Conservation (phyloP, 192 early-diverging fungal genomes). For the Coemansia sp. region DNA sequence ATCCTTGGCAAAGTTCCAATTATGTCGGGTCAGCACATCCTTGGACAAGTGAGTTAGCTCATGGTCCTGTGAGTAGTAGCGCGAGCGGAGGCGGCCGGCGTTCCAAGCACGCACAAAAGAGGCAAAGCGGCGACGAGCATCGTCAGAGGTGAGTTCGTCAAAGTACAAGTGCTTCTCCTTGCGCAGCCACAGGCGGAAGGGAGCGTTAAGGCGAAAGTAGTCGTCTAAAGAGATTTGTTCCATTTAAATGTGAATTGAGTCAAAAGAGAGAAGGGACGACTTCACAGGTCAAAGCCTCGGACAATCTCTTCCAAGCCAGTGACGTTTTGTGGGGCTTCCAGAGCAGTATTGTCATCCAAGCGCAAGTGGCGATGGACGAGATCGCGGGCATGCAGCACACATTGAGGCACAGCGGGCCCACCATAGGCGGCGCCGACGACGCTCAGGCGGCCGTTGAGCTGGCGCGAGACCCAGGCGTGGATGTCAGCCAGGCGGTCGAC, state of each 20-base stretch:
- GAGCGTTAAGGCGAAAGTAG: slow-evolving; percentile 74
- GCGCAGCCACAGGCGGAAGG: slow-evolving; percentile 83
- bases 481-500: slow-evolving; percentile 63
- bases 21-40: slow-evolving; percentile 68
- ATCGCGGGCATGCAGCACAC: slow-evolving; percentile 67
- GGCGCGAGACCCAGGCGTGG: slow-evolving; percentile 57
- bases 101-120: slow-evolving; percentile 93
- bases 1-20: slow-evolving; percentile 67
- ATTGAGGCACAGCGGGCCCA: slow-evolving; percentile 86
- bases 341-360: slow-evolving; percentile 22
- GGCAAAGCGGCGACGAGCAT: slow-evolving; percentile 71
- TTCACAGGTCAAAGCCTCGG: slow-evolving; percentile 19
- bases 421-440: slow-evolving; percentile 80
- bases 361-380: slow-evolving; percentile 60
- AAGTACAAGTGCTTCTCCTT: slow-evolving; percentile 74
- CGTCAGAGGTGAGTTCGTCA: slow-evolving; percentile 70
- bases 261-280: not conserved
- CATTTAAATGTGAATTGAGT: not conserved
- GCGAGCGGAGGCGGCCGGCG: slow-evolving; percentile 63
- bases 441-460: slow-evolving; percentile 62
- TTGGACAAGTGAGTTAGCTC: slow-evolving; percentile 63
- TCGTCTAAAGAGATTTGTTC: slow-evolving; percentile 57
- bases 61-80: slow-evolving; percentile 58
- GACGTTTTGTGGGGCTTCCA: slow-evolving; percentile 36
- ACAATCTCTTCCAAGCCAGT: slow-evolving; percentile 48